Conservation (phyloP, 495 filamentous ascomycete genomes). For the Hypoxylon crocopeplum region DNA sequence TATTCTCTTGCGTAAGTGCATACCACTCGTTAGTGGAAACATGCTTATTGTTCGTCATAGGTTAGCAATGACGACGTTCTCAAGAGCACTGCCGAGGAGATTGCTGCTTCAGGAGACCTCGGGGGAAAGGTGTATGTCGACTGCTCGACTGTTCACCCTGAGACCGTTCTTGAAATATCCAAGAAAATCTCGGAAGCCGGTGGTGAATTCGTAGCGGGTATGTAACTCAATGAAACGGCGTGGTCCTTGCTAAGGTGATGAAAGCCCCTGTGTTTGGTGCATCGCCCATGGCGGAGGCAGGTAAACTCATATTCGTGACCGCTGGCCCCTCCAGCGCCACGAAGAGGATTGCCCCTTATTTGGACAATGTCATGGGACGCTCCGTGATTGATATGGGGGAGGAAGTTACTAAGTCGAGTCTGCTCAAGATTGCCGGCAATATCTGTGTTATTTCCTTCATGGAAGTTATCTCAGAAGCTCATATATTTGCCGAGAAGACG, state of each 20-base stretch:
- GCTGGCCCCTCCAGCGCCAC: slow-evolving; percentile 60
- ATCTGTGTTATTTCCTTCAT: slow-evolving; percentile 61
- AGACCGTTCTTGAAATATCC: slow-evolving; percentile 61
- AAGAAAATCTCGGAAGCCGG: slow-evolving; percentile 55
- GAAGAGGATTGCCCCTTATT: slow-evolving; percentile 69
- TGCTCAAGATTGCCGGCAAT: slow-evolving; percentile 75
- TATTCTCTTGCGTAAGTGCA: slow-evolving; percentile 71
- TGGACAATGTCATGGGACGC: slow-evolving; percentile 69
- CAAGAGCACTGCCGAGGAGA: slow-evolving; percentile 59
- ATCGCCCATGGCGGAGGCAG: slow-evolving; percentile 70
- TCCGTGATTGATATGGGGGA: slow-evolving; percentile 65
- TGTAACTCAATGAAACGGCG: not conserved
- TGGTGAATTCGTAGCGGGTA: slow-evolving; percentile 63
- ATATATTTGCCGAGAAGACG: slow-evolving; percentile 62
- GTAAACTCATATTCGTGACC: slow-evolving; percentile 69
- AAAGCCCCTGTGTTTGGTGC: slow-evolving; percentile 74
- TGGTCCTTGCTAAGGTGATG: not conserved
- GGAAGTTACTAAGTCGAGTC: slow-evolving; percentile 57
- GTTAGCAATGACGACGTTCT: slow-evolving; percentile 61
- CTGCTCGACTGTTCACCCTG: slow-evolving; percentile 77
- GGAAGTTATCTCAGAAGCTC: slow-evolving; percentile 60
- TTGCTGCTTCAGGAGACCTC: slow-evolving; percentile 49
- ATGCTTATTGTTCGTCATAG: not conserved
- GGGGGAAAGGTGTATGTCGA: slow-evolving; percentile 72
- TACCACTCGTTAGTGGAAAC: not conserved